A percentile compares a stretch with the other conserved stretches of the same genome.
phyloP scores from a whole-genome alignment of 257 asterid species.

The Solanum sejunctum region DNA sequence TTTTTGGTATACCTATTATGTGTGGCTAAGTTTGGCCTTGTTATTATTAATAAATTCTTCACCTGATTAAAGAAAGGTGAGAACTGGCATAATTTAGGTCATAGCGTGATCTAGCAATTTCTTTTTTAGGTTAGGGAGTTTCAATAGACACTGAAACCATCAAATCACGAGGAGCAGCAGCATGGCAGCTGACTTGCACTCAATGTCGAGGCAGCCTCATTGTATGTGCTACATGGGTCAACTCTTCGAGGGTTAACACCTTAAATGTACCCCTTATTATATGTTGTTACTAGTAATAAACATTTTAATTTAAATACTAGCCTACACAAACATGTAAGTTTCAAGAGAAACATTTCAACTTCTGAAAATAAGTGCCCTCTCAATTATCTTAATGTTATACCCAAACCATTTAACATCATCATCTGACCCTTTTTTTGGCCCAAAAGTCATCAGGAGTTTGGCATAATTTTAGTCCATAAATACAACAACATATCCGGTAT shows the following conservation, averaged over 20 bases:
- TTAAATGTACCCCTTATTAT: neutral
- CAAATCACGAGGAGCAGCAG: neutral
- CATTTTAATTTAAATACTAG: neutral
- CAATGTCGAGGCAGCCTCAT: neutral
- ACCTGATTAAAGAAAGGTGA: neutral
- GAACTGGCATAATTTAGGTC: neutral
- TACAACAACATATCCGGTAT: neutral
- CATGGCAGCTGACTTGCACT: neutral
- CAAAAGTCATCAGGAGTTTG: neutral
- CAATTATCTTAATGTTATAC: neutral
- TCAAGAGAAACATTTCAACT: neutral
- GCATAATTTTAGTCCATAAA: neutral
- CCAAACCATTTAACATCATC: neutral
- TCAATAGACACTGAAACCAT: neutral
- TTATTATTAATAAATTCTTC: too few relatives aligned
- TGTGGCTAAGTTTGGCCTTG: neutral
- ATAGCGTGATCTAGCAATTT: neutral
- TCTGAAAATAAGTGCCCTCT: neutral
- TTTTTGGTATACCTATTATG: neutral
- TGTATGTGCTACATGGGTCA: neutral
- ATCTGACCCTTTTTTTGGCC: neutral
- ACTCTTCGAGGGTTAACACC: neutral
- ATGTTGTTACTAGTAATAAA: neutral
- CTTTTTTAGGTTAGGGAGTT: neutral
- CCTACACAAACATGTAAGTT: neutral